phyloP scores from a whole-genome alignment of 169 alveolate species.

The Cyclospora cayetanensis region DNA sequence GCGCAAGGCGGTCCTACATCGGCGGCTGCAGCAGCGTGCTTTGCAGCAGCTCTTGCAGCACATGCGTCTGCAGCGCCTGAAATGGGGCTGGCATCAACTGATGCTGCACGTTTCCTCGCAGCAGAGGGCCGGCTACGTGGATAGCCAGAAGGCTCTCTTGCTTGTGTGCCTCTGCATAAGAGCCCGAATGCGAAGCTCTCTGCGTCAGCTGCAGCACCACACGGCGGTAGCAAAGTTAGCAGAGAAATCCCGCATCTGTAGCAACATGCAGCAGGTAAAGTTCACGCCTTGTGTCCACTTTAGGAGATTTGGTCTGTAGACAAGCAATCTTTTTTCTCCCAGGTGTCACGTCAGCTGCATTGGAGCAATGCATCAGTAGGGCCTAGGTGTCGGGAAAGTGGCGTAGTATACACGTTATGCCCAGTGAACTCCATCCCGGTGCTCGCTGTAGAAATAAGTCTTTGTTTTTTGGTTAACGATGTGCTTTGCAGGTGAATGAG shows the following conservation, averaged over 20 bases:
- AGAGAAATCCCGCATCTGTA: neutral
- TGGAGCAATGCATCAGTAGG: too few species aligned
- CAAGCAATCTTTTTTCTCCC: too few species aligned
- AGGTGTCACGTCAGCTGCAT: too few species aligned
- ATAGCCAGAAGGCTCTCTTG: neutral
- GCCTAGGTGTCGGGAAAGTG: too few species aligned
- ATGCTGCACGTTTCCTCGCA: neutral
- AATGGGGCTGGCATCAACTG: conserved; percentile 22
- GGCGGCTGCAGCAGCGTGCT: neutral
- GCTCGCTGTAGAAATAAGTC: too few species aligned
- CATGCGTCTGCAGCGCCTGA: conserved; percentile 29
- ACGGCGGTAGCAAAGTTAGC: neutral
- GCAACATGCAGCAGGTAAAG: conserved; percentile 55
- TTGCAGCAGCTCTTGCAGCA: conserved; percentile 45
- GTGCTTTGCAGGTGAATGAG: conserved; percentile 41
- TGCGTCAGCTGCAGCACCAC: neutral
- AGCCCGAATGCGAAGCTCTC: conserved; percentile 34
- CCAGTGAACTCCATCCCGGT: too few species aligned
- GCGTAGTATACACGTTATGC: too few species aligned
- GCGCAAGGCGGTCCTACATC: neutral
- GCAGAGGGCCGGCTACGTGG: neutral
- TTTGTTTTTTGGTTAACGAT: neutral
- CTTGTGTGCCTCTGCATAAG: conserved; percentile 1
- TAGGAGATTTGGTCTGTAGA: too few species aligned
- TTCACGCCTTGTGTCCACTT: too few species aligned